Evolutionary conservation across 768 basidiomycete genomes (phyloP).

Genomic region (Xerocomellus amylosporus): DNA sequence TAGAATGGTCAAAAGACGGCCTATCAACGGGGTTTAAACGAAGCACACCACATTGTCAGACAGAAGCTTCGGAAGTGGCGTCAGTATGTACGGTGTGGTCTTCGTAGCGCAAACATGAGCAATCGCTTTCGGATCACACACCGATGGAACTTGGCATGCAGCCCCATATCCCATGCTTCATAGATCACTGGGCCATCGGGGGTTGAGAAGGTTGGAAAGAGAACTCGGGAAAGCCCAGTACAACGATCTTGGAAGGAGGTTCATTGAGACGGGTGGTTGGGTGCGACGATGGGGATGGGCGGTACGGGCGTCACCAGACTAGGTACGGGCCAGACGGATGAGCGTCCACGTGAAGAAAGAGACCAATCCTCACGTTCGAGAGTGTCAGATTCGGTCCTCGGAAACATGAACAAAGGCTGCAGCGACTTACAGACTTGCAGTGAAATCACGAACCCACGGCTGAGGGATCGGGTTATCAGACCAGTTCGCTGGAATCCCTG

Average conservation of each 20-base stretch:
- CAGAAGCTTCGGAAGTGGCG: conserved; percentile 18
- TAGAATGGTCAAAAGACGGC: neutral
- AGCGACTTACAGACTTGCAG: no score
- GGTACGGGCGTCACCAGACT: no score
- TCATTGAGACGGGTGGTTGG: conserved; percentile 41
- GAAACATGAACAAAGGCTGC: no score
- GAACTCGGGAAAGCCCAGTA: conserved; percentile 40
- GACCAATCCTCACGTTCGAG: neutral
- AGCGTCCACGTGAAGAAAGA: conserved; percentile 17
- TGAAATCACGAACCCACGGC: no score
- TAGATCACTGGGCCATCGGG: conserved; percentile 37
- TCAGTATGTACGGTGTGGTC: conserved; percentile 37
- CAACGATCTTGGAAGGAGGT: conserved; percentile 39
- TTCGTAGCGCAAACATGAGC: conserved; percentile 53
- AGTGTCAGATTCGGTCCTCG: no score
- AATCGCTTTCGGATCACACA: conserved; percentile 50
- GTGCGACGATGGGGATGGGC: conserved; percentile 1
- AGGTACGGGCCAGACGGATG: conserved; percentile 12
- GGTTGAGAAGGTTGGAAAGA: conserved; percentile 29
- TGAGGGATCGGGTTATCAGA: no score
- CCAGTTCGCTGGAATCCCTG: neutral
- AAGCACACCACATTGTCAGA: conserved; percentile 34
- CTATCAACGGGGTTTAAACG: no score
- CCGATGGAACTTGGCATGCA: conserved; percentile 41
- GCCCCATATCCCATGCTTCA: conserved; percentile 52